Evolutionary conservation across 2,329 filamentous ascomycete genomes (phyloP), one percentile per base, ranked within the genome.

Genomic region (Ophiostoma angusticollis): DNA sequence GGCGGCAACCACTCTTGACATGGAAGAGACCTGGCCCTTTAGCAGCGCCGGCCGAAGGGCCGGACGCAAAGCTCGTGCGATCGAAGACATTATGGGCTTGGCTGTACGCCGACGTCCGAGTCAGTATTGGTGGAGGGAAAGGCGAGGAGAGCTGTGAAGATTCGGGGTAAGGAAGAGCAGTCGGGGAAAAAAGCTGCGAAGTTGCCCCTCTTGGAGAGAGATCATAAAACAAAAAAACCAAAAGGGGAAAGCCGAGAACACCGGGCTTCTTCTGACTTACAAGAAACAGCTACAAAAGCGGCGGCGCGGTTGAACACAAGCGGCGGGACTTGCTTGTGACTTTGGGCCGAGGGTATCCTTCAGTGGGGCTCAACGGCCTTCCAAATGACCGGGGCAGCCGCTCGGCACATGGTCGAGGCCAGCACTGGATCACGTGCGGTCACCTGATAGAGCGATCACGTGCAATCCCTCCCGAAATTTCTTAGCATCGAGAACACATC

Each of bases 21-120:
- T 12, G 11, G 39, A 21, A 11, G 37, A 35, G 17, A 51, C 52
- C 44, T 60, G 57, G 48, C 66, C 60, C 50, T 60, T 62, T 46
- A 64, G 63, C 44, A 74, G 51, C 22, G 63, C 67, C 43, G 70
- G 71, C 46, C 64, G 63, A 44, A 74, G 51, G 23, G 63, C 67
- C 43, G 70, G 71, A 47, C 70, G 63, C 46, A 74, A 49, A 19
- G 61, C 61, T 55, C 69, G 60, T 40, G 65, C 59, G 41, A 74
- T 57, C 19, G 67, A 68, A 41, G 65, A 70, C 59, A 68, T 68
- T 32, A 39, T 55, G 35, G 8, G 12, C 3, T 13, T 29, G n/a
- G n/a, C n/a, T n/a, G n/a, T n/a, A n/a, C n/a, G n/a, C n/a, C n/a
- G n/a, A n/a, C n/a, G n/a, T n/a, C n/a, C n/a, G n/a, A n/a, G n/a